These are phyloP conservation scores for Coniella vitis DNA, from an alignment of 2,329 filamentous ascomycete species.

Conservation along the genomic window DNA sequence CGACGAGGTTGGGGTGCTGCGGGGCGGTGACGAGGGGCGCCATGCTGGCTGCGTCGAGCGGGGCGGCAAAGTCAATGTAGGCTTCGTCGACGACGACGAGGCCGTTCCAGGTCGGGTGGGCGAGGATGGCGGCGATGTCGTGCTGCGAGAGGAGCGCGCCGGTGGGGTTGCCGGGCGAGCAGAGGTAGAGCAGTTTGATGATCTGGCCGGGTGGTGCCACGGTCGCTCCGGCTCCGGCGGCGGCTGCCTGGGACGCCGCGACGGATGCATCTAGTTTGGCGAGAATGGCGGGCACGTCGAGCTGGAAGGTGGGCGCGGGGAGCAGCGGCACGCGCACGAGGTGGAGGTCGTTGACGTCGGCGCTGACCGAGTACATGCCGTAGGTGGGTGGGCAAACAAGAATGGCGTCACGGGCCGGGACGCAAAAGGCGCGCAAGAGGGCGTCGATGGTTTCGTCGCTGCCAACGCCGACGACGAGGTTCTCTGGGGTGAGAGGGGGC, in stretches of 20 bases:
- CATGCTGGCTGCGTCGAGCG: slow-evolving; percentile 60
- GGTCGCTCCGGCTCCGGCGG: slow-evolving; percentile 23
- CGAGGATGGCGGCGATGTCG: slow-evolving; percentile 66
- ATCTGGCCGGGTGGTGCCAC: slow-evolving; percentile 30
- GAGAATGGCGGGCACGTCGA: slow-evolving; percentile 65
- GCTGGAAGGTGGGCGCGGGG: slow-evolving; percentile 61
- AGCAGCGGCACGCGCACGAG: slow-evolving; percentile 82
- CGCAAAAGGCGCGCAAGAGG: slow-evolving; percentile 86
- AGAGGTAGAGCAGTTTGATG: slow-evolving; percentile 88
- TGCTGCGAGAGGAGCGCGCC: slow-evolving; percentile 69
- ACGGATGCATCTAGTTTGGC: slow-evolving; percentile 46
- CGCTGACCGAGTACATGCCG: slow-evolving; percentile 95
- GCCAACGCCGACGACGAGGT: slow-evolving; percentile 91
- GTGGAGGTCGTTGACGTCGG: slow-evolving; percentile 85
- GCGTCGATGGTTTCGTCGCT: slow-evolving; percentile 97
- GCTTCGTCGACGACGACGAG: slow-evolving; percentile 91
- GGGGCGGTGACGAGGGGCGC: slow-evolving; percentile 71
- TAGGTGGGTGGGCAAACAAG: slow-evolving; percentile 95
- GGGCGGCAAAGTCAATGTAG: slow-evolving; percentile 78
- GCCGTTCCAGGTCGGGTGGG: slow-evolving; percentile 91
- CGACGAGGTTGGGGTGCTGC: slow-evolving; percentile 91
- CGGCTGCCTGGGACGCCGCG: slow-evolving; percentile 18
- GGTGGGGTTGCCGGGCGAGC: slow-evolving; percentile 92
- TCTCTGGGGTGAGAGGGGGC: slow-evolving; percentile 66
- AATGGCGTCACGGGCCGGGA: slow-evolving; percentile 80